Evolutionary conservation across 2,329 filamentous ascomycete species (phyloP).

Genomic region (Dactylellina haptotyla): DNA sequence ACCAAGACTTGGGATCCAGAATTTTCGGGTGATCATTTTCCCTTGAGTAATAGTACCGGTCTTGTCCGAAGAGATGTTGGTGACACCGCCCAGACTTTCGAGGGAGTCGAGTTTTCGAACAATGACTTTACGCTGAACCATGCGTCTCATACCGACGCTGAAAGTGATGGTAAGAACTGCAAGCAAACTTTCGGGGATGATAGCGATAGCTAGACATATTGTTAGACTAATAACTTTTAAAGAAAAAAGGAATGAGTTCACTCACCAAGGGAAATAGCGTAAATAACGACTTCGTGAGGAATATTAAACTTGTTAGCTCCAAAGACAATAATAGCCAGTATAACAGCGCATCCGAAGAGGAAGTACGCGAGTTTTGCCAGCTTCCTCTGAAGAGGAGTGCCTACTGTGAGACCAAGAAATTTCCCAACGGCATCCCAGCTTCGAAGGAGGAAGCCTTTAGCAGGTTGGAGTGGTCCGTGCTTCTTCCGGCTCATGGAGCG

Average conservation of each 20-base stretch:
- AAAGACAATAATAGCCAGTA: slow-evolving; percentile 72
- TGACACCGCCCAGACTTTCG: slow-evolving; percentile 69
- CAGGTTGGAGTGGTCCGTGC: slow-evolving; percentile 65
- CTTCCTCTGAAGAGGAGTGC: slow-evolving; percentile 75
- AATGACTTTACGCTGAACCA: slow-evolving; percentile 53
- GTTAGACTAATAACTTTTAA: slow-evolving; percentile 50
- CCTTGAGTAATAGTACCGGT: slow-evolving; percentile 72
- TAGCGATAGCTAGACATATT: slow-evolving; percentile 64
- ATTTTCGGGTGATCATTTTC: slow-evolving; percentile 72
- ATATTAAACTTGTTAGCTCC: slow-evolving; percentile 68
- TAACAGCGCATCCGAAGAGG: slow-evolving; percentile 69
- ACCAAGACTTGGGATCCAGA: slow-evolving; percentile 69
- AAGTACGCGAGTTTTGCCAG: slow-evolving; percentile 75
- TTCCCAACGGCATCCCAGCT: slow-evolving; percentile 69
- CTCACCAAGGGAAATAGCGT: slow-evolving; percentile 70
- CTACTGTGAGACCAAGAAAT: slow-evolving; percentile 73
- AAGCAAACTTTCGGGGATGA: slow-evolving; percentile 73
- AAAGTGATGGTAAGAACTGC: slow-evolving; percentile 67
- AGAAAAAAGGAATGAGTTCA: background rate
- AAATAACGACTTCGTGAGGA: slow-evolving; percentile 70
- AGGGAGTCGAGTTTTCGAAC: slow-evolving; percentile 60
- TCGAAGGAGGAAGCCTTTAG: slow-evolving; percentile 65
- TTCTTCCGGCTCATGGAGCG: slow-evolving; percentile 71
- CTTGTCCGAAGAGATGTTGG: slow-evolving; percentile 68
- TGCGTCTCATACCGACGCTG: slow-evolving; percentile 59